These are phyloP conservation scores for Saturnispora ahearnii DNA, from an alignment of 805 yeast species.

Conservation along the genomic window DNA sequence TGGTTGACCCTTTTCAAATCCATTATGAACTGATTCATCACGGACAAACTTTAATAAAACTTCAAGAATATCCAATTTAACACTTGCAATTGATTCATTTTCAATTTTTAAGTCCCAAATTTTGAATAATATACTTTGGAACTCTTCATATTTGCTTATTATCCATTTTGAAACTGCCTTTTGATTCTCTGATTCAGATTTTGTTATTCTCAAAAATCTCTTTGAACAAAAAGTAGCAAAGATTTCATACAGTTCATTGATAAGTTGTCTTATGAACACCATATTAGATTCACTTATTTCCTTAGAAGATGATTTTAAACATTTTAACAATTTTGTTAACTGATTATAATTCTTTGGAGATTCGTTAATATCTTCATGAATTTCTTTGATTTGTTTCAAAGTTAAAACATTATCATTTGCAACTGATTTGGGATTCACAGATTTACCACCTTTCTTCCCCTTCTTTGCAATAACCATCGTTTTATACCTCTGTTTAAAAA, in stretches of 20 bases:
- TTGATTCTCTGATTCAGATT: slow-evolving; percentile 33
- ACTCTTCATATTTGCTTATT: slow-evolving; percentile 45
- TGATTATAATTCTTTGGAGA: slow-evolving; percentile 49
- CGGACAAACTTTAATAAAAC: slow-evolving; percentile 45
- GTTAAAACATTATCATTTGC: slow-evolving; percentile 6
- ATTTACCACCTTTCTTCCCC: not conserved
- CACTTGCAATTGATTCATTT: slow-evolving; percentile 30
- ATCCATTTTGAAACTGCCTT: slow-evolving; percentile 56
- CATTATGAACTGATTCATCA: slow-evolving; percentile 46
- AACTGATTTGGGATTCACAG: not conserved
- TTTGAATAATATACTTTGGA: slow-evolving; percentile 36
- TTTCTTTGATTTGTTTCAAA: slow-evolving; percentile 19
- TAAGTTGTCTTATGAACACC: slow-evolving; percentile 28
- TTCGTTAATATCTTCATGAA: slow-evolving; percentile 27
- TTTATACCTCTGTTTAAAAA: not conserved
- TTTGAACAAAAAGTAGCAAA: slow-evolving; percentile 41
- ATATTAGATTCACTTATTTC: slow-evolving; percentile 19
- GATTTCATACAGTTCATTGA: slow-evolving; percentile 34
- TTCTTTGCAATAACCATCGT: not conserved
- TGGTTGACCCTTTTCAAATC: slow-evolving; percentile 42
- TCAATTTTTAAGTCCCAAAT: slow-evolving; percentile 32
- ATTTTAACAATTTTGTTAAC: slow-evolving; percentile 38
- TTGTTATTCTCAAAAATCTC: slow-evolving; percentile 31
- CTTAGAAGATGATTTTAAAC: slow-evolving; percentile 23
- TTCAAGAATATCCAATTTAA: slow-evolving; percentile 49